These are phyloP conservation scores for Lipomyces sp. DNA, from an alignment of 805 yeast species.

Conservation along the genomic window DNA sequence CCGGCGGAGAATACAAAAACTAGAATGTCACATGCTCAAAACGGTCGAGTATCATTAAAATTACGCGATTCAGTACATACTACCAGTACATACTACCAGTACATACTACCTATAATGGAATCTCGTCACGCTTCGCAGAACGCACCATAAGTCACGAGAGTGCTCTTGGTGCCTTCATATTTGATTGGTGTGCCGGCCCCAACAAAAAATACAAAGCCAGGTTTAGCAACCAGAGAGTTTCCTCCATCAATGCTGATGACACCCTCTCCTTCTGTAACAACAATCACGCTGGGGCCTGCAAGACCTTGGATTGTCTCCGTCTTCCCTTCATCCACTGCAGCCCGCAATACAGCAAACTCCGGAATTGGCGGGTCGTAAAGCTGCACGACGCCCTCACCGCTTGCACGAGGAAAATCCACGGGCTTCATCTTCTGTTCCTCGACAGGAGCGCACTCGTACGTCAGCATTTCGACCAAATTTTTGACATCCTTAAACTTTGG, in stretches of 20 bases:
- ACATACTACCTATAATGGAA: not conserved
- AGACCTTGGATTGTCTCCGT: constrained; percentile 57
- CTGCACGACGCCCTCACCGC: constrained; percentile 37
- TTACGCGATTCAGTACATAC: no score
- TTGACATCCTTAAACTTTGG: constrained; percentile 96
- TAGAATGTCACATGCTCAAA: no score
- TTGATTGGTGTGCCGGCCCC: constrained; percentile 72
- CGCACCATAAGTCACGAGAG: constrained; percentile 84
- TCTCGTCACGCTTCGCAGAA: constrained; percentile 67
- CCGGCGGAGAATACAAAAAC: no score
- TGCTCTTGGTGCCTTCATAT: constrained; percentile 39
- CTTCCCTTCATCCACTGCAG: constrained; percentile 54
- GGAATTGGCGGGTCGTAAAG: constrained; percentile 95
- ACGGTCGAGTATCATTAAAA: no score
- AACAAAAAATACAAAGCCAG: constrained; percentile 81
- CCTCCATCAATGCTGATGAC: constrained; percentile 43
- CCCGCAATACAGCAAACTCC: constrained; percentile 91
- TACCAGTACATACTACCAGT: not conserved
- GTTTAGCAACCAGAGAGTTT: constrained; percentile 46
- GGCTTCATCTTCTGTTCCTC: constrained; percentile 89
- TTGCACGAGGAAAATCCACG: constrained; percentile 45
- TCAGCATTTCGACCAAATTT: constrained; percentile 84
- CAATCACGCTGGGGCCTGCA: constrained; percentile 83
- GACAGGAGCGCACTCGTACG: constrained; percentile 83
- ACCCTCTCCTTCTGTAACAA: constrained; percentile 81